phyloP scores from a whole-genome alignment of 768 basidiomycete genomes.

The Lactarius pseudohatsudake region DNA sequence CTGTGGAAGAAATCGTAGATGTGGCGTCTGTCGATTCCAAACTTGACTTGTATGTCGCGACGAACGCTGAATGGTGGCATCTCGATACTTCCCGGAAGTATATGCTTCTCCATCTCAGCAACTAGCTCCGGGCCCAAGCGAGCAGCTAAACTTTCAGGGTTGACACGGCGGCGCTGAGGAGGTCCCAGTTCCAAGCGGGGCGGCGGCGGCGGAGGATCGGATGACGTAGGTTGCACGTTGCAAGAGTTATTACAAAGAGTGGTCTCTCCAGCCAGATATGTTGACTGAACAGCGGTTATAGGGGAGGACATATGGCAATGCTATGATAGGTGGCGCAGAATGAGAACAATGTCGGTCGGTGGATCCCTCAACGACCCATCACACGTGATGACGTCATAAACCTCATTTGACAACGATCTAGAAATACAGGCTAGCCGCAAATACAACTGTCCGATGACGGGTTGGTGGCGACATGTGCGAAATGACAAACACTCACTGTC shows the following conservation, averaged over 20 bases:
- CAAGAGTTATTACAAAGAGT: slow-evolving; percentile 8
- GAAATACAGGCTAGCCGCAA: slow-evolving; percentile 86
- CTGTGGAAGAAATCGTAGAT: slow-evolving; percentile 80
- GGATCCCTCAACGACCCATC: background rate
- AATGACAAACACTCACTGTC: slow-evolving; percentile 68
- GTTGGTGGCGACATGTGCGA: background rate
- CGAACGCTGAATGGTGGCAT: slow-evolving; percentile 75
- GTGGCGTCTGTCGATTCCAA: slow-evolving; percentile 67
- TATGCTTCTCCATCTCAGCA: slow-evolving; percentile 69
- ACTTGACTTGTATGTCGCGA: slow-evolving; percentile 69
- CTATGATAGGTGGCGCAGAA: slow-evolving; percentile 16
- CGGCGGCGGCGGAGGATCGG: slow-evolving; percentile 3
- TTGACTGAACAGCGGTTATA: slow-evolving; percentile 1
- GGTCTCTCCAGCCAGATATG: slow-evolving; percentile 19
- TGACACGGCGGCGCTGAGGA: slow-evolving; percentile 50
- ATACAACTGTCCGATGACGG: slow-evolving; percentile 56
- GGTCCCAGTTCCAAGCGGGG: slow-evolving; percentile 22
- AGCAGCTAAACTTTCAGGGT: slow-evolving; percentile 66
- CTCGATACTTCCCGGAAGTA: slow-evolving; percentile 63
- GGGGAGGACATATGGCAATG: slow-evolving; percentile 13
- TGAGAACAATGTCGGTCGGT: slow-evolving; percentile 5
- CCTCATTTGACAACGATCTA: slow-evolving; percentile 37
- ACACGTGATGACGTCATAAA: slow-evolving; percentile 18
- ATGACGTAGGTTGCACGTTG: slow-evolving; percentile 4
- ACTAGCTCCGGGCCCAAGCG: slow-evolving; percentile 66